A percentile compares a stretch with the other conserved stretches of the same genome.
phyloP scores from a whole-genome alignment of 2,329 filamentous ascomycete genomes.

The Metarhizium sp. region DNA sequence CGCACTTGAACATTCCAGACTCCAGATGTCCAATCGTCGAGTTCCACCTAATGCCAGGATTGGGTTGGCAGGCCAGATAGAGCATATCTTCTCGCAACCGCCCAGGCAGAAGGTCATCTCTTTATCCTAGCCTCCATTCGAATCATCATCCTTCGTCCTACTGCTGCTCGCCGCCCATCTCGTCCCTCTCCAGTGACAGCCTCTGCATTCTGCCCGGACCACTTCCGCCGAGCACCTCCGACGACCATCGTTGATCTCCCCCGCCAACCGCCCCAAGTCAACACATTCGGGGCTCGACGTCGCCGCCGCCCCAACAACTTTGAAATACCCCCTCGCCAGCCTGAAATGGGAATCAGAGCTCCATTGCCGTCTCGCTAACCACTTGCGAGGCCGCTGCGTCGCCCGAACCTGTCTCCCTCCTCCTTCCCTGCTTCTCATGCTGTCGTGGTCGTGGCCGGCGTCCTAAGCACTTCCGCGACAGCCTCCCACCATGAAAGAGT shows the following conservation, averaged over 20 bases:
- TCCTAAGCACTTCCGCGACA: not conserved
- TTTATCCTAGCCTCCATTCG: too few relatives aligned
- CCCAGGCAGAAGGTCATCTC: too few relatives aligned
- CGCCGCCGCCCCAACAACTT: conserved; percentile 3
- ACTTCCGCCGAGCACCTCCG: too few relatives aligned
- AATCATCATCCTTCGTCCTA: too few relatives aligned
- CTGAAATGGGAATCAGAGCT: conserved; percentile 21
- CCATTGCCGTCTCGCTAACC: conserved; percentile 22
- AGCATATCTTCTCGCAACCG: too few relatives aligned
- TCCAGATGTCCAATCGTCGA: too few relatives aligned
- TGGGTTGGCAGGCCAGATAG: too few relatives aligned
- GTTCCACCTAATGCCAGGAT: too few relatives aligned
- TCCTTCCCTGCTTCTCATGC: not conserved
- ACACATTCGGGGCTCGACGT: not conserved
- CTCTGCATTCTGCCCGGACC: too few relatives aligned
- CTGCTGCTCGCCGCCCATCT: too few relatives aligned
- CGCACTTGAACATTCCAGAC: too few relatives aligned
- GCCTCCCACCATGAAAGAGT: conserved; percentile 38
- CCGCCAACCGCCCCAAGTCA: not conserved
- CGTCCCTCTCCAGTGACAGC: too few relatives aligned
- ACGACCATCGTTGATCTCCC: not conserved
- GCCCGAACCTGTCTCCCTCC: not conserved
- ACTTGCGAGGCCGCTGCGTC: conserved; percentile 16
- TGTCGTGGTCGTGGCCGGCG: not conserved
- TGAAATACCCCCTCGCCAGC: not conserved